These are phyloP conservation scores for Didymella lethalis DNA, from an alignment of 2,329 filamentous ascomycete species.

Conservation along the genomic window DNA sequence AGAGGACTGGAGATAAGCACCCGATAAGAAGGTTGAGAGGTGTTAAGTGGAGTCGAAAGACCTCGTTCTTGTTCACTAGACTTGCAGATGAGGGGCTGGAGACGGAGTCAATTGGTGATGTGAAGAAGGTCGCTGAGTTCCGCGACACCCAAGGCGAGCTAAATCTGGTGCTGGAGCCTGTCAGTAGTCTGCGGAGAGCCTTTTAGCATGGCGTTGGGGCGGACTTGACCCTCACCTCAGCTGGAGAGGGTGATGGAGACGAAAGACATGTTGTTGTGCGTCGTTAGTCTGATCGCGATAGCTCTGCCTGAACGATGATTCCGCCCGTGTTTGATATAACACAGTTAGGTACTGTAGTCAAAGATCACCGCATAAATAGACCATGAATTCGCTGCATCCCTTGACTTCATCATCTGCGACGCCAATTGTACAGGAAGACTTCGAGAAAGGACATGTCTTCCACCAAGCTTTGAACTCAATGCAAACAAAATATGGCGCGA, in stretches of 20 bases:
- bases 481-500: too few relatives aligned
- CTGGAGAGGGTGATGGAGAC: neutral
- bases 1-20: neutral
- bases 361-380: too few relatives aligned
- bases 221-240: neutral
- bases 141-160: neutral
- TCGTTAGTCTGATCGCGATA: neutral
- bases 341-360: too few relatives aligned
- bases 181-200: neutral
- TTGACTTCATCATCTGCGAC: too few relatives aligned
- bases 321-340: too few relatives aligned
- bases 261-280: conserved; percentile 5
- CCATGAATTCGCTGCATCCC: too few relatives aligned
- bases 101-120: neutral
- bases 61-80: neutral
- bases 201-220: conserved; percentile 5
- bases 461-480: too few relatives aligned
- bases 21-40: neutral
- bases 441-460: too few relatives aligned
- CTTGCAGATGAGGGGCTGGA: neutral
- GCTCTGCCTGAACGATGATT: too few relatives aligned
- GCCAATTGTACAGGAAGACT: too few relatives aligned
- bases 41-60: conserved; percentile 2
- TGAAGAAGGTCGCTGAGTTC: conserved; percentile 5
- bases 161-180: neutral